phyloP scores from a whole-genome alignment of 192 early-diverging fungal genomes.

The Coemansia sp. region DNA sequence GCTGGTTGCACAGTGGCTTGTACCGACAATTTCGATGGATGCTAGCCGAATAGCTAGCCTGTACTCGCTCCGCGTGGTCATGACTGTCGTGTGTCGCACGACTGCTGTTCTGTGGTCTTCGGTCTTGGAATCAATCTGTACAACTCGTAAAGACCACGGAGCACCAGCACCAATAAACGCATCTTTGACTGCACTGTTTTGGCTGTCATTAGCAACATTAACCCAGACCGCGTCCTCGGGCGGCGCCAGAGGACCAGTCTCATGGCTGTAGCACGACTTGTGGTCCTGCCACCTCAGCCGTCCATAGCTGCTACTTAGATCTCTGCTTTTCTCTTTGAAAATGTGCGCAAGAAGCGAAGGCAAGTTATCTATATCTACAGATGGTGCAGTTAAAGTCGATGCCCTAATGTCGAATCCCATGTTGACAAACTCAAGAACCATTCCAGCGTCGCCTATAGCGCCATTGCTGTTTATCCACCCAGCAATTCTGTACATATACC shows the following conservation, averaged over 20 bases:
- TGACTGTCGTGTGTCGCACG: constrained; percentile 19
- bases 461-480: constrained; percentile 11
- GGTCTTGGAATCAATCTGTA: constrained; percentile 16
- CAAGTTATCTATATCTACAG: constrained; percentile 18
- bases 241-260: constrained; percentile 6
- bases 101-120: constrained; percentile 13
- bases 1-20: constrained; percentile 12
- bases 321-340: constrained; percentile 2
- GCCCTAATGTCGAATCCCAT: constrained; percentile 13
- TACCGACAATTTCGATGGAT: constrained; percentile 17
- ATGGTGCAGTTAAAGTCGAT: constrained; percentile 10
- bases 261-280: constrained; percentile 9
- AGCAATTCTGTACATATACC: constrained; percentile 21
- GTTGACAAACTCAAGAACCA: constrained; percentile 24
- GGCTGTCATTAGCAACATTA: neutral
- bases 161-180: constrained; percentile 28
- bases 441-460: neutral
- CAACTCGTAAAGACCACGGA: constrained; percentile 34
- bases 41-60: constrained; percentile 21
- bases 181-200: neutral
- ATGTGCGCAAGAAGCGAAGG: constrained; percentile 26
- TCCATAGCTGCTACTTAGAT: constrained; percentile 11
- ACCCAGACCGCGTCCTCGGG: constrained; percentile 29
- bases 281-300: constrained; percentile 11
- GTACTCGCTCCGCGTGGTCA: constrained; percentile 7